These are phyloP conservation scores for Podospora bellae-mahoneyi DNA, from an alignment of 495 filamentous ascomycete genomes.

Conservation along the genomic window DNA sequence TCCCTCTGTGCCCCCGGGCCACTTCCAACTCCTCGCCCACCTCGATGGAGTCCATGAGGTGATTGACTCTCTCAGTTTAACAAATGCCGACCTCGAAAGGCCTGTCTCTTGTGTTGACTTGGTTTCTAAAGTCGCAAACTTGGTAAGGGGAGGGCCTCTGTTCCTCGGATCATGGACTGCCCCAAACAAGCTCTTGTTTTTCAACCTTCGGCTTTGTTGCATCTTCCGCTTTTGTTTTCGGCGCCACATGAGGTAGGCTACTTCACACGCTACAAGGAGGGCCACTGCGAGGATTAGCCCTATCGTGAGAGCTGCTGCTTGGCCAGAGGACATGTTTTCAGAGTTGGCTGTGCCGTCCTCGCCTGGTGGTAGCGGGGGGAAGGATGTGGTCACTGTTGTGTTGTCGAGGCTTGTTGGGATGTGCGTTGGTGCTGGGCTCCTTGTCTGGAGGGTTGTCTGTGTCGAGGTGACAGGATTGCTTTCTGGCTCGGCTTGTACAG, in stretches of 20 bases:
- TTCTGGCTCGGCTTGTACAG: neutral
- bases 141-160: neutral
- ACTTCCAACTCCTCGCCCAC: neutral
- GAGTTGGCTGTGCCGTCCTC: neutral
- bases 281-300: slow-evolving; percentile 16
- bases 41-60: neutral
- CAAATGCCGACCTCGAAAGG: neutral
- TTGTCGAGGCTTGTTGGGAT: neutral
- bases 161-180: neutral
- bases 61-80: neutral
- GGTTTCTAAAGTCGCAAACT: neutral
- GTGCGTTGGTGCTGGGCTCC: neutral
- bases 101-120: neutral
- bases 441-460: neutral
- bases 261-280: slow-evolving; percentile 10
- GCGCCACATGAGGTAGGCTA: slow-evolving; percentile 18
- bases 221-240: slow-evolving; percentile 6
- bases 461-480: neutral
- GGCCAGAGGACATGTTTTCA: slow-evolving; percentile 1
- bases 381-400: neutral
- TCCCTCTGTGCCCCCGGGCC: neutral
- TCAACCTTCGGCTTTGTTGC: neutral
- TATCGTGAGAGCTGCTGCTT: slow-evolving; percentile 15
- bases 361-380: neutral
- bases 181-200: neutral